Evolutionary conservation across 164 flowering plant species (phyloP), one percentile per base, ranked within the genome.

Genomic region (Piper longum): DNA sequence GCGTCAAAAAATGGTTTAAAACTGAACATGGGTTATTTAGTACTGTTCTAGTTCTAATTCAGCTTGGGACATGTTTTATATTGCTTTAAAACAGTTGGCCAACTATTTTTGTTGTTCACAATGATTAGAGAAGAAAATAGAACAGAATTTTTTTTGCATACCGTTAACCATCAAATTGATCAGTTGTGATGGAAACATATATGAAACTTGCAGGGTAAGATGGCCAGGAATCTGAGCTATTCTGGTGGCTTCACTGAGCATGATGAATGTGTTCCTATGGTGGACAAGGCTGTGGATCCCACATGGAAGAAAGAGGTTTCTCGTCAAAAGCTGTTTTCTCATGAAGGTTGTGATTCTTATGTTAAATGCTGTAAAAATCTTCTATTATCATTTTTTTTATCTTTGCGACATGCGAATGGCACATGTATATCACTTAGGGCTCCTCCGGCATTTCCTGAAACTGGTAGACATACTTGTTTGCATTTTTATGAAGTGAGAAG

Each of bases 191-290:
- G 3, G 52, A 9, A 26, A 48, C 52, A 8, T 41, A 7, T 43
- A 4, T 39, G 42, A 42, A 45, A 51, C 51, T 51, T 66, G 36
- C 68, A 66, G 68, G 68, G 57, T 17, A 66, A 66, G 60, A 60
- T 66, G 26, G 57, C 63, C 51, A 56, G 68, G 14, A 66, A 52
- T 2, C 2, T 13, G 41, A 57, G 60, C 52, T 43, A 42, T 39
- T 40, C 45, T 36, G 63, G 8, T 60, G 51, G 68, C 63, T 66
- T 66, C 63, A 51, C 62, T 40, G 91, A 89, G 56, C 85, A 82
- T 74, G 95, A 86, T 74, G 97, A 90, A 71, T 85, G 80, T 73
- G 85, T 89, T 56, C 98, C 98, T 18, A 83, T 92, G 89, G 91
- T 92, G 42, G 98, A 92, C 79, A 92, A 92, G 71, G 82, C 85